Evolutionary conservation across 2,329 filamentous ascomycete genomes (phyloP), one percentile per base, ranked within the genome.

Genomic region (Seiridium cupressi): DNA sequence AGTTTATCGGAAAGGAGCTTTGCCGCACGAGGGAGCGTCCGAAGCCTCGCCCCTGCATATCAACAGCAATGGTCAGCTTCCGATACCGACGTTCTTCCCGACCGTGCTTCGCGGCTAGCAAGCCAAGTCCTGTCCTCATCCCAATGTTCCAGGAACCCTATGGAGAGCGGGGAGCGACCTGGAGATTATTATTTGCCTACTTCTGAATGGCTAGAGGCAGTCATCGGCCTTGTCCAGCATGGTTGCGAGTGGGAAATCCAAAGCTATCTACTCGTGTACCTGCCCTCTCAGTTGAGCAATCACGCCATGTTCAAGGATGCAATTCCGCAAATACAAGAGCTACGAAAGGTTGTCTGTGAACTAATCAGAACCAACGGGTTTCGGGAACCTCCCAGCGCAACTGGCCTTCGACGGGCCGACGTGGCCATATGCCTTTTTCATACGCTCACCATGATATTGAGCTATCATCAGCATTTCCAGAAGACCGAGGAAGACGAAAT

Each of bases 161-260:
- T 35, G 9, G 49, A 53, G 32, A 53, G 18, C 32, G 18, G 9
- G 65, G 56, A 65, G 51, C 55, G 58, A 31, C 49, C 56, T 62
- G 66, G 65, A 61, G 40, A 74, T 74, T 59, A 76, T n/a, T 74
- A 82, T 6, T 76, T 92, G 58, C 83, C 86, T 58, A 81, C 89
- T 51, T 81, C 82, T 11, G 74, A 82, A 46, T 97, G 92, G 90
- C 81, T 96, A n/a, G 90, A 93, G 63, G 82, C 87, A 9, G 81
- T 96, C 44, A 84, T 92, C 34, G 81, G 82, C n/a, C 77, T 95
- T n/a, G 77, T 96, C 48, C 86, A 90, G 64, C 83, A 87, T 59
- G 90, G 89, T 46, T 85, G 86, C 53, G 89, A 95, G 63, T 98
- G 94, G 93, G 93, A 98, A 71, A 80, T 96, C 1, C 97, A 96